Conservation (phyloP, 148 eudicot species). For the Selenicereus undatus region DNA sequence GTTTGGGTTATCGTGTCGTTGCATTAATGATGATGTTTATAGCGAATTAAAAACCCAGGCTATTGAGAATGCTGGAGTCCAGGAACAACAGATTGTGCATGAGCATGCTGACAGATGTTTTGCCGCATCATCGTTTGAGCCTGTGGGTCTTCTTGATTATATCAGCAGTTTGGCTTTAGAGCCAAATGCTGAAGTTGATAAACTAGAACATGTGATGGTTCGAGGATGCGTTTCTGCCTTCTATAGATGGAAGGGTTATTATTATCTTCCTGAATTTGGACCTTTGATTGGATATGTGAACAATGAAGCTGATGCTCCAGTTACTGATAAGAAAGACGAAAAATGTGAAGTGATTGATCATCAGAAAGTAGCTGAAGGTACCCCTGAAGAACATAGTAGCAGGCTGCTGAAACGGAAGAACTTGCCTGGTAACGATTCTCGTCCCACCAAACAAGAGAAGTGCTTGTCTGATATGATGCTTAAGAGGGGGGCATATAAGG, state of each 20-base stretch:
- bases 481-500: conserved; percentile 18
- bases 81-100: conserved; percentile 35
- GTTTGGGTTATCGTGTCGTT: conserved; percentile 61
- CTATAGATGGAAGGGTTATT: conserved; percentile 61
- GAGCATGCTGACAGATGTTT: conserved; percentile 46
- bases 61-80: conserved; percentile 55
- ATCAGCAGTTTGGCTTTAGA: conserved; percentile 41
- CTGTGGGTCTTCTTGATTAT: conserved; percentile 41
- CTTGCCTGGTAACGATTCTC: conserved; percentile 20
- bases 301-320: conserved; percentile 29
- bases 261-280: conserved; percentile 41
- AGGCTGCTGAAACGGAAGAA: conserved; percentile 40
- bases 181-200: conserved; percentile 34
- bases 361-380: conserved; percentile 22
- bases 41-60: conserved; percentile 40
- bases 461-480: conserved; percentile 29
- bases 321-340: conserved; percentile 16
- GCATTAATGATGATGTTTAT: conserved; percentile 46
- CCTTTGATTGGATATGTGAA: conserved; percentile 31
- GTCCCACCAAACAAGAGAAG: conserved; percentile 33
- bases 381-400: conserved; percentile 23
- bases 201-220: conserved; percentile 39
- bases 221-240: conserved; percentile 58
- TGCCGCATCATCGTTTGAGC: conserved; percentile 40
- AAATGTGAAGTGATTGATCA: conserved; percentile 15